A percentile compares a stretch with the other conserved stretches of the same genome.
phyloP scores from a whole-genome alignment of 2,329 filamentous ascomycete genomes.

The Botrytis hyacinthi region DNA sequence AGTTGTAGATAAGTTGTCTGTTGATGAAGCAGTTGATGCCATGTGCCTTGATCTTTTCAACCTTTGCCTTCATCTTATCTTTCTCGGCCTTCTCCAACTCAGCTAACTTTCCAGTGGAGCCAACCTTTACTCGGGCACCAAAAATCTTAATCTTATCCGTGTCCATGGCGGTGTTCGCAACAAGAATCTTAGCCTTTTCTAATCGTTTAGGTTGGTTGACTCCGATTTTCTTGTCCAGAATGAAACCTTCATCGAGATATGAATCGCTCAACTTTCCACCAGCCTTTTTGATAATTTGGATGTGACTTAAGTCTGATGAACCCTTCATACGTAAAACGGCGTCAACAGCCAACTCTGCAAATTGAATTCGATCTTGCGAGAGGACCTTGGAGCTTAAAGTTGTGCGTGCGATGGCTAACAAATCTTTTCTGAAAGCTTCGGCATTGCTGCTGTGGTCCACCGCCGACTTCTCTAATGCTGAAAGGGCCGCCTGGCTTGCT shows the following conservation, averaged over 20 bases:
- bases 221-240: conserved; percentile 97
- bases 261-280: conserved; percentile 97
- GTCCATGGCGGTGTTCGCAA: conserved; percentile 98
- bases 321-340: conserved; percentile 87
- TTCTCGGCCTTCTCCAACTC: conserved; percentile 97
- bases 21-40: conserved; percentile 99
- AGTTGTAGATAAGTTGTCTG: conserved; percentile 99
- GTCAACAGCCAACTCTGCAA: conserved; percentile 84
- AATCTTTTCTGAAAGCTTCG: conserved; percentile 82
- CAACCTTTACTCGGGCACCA: conserved; percentile 93
- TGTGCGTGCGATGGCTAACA: conserved; percentile 86
- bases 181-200: conserved; percentile 96
- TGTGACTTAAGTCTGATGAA: conserved; percentile 92
- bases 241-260: conserved; percentile 97
- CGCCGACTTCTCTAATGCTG: conserved; percentile 78
- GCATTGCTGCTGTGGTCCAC: conserved; percentile 86
- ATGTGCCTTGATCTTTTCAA: conserved; percentile 97
- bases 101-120: conserved; percentile 93
- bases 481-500: conserved; percentile 84
- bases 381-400: conserved; percentile 97
- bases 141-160: conserved; percentile 99
- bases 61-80: conserved; percentile 99
- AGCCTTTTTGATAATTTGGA: conserved; percentile 99
- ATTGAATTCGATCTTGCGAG: conserved; percentile 89
- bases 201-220: conserved; percentile 97